Conservation (phyloP, 78 protist genomes). For the Creolimax fragrantissima region DNA sequence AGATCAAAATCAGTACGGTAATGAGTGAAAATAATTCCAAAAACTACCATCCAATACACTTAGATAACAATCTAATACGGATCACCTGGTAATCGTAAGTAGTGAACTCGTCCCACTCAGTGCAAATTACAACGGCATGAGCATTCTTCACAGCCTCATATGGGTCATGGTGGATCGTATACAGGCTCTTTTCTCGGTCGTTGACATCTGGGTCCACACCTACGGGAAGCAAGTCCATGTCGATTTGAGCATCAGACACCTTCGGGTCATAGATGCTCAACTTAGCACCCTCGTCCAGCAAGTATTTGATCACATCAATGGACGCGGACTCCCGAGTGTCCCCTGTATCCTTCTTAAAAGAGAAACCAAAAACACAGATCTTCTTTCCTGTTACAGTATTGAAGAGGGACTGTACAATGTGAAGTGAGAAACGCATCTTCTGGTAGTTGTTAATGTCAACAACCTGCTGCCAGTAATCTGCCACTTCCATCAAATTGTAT, state of each 20-base stretch:
- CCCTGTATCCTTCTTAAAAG: slow-evolving; percentile 93
- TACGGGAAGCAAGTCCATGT: slow-evolving; percentile 8
- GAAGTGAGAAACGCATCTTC: slow-evolving; percentile 68
- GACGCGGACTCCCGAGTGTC: slow-evolving; percentile 82
- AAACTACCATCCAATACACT: neutral
- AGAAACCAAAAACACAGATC: slow-evolving; percentile 75
- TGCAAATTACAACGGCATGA: slow-evolving; percentile 73
- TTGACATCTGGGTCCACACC: neutral
- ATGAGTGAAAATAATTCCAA: neutral
- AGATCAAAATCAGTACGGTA: neutral
- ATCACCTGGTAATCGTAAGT: slow-evolving; percentile 35
- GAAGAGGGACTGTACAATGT: slow-evolving; percentile 55
- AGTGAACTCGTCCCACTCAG: slow-evolving; percentile 94
- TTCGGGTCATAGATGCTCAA: slow-evolving; percentile 84
- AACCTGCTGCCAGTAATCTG: slow-evolving; percentile 81
- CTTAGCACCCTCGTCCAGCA: slow-evolving; percentile 75
- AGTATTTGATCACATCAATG: slow-evolving; percentile 34
- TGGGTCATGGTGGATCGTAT: neutral
- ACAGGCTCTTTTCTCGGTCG: neutral
- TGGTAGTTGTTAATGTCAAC: slow-evolving; percentile 73
- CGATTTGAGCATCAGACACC: slow-evolving; percentile 44
- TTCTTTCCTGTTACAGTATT: slow-evolving; percentile 68
- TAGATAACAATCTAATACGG: neutral
- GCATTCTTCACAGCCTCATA: slow-evolving; percentile 52
- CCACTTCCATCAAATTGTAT: slow-evolving; percentile 53